phyloP scores from a whole-genome alignment of 768 basidiomycete genomes.

The Calvatia gigantea region DNA sequence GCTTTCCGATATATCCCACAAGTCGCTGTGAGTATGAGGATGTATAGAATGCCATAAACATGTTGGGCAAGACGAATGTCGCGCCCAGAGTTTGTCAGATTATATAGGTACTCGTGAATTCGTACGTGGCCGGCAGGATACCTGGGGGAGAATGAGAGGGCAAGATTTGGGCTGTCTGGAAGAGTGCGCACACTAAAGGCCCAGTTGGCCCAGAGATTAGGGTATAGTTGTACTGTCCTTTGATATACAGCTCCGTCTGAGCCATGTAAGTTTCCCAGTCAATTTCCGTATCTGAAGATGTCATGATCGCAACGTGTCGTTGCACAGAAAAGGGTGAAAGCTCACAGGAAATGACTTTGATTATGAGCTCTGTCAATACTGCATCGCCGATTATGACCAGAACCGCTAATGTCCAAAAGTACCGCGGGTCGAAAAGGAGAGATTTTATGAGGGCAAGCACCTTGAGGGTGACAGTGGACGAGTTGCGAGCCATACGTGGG shows the following conservation, averaged over 20 bases:
- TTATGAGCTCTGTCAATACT: conserved; percentile 74
- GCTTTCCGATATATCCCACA: conserved; percentile 67
- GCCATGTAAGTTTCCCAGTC: conserved; percentile 97
- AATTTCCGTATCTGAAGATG: conserved; percentile 86
- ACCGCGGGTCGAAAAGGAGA: conserved; percentile 49
- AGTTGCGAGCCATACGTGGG: conserved; percentile 14
- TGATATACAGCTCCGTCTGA: conserved; percentile 74
- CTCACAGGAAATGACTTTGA: conserved; percentile 82
- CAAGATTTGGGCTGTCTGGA: conserved; percentile 3
- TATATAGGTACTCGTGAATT: conserved; percentile 71
- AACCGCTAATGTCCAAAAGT: conserved; percentile 66
- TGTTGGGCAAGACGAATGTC: conserved; percentile 68
- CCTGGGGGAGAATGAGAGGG: conserved; percentile 37
- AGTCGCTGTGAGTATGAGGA: conserved; percentile 58
- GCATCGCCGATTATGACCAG: conserved; percentile 74
- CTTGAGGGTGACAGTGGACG: conserved; percentile 15
- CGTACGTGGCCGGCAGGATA: conserved; percentile 94
- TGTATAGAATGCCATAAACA: conserved; percentile 74
- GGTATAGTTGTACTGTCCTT: conserved; percentile 82
- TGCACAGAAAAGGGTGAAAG: conserved; percentile 15
- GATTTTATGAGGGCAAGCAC: conserved; percentile 21
- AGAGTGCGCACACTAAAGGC: conserved; percentile 71
- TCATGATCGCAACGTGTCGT: conserved; percentile 16
- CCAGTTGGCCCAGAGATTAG: conserved; percentile 87
- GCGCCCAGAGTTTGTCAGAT: conserved; percentile 56